Base-by-base conservation (phyloP, 2,329 filamentous ascomycete genomes). In the Colletotrichum destructivum region DNA sequence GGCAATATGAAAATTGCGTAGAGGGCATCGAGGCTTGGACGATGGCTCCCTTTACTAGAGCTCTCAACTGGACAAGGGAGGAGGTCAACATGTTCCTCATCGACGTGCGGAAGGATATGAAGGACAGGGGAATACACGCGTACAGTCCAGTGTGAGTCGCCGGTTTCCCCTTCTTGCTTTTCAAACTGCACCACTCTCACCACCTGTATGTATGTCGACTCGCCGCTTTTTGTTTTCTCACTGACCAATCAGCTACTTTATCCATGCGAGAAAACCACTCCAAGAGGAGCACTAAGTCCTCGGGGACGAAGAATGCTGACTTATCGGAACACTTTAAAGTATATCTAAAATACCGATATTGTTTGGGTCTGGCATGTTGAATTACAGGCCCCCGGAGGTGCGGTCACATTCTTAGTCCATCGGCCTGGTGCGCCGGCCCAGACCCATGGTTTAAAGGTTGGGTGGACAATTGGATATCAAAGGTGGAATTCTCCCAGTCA, bases 21-120 rank as follows among this genome's bases (percentile, higher is more conserved):
- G 71, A 71, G 1, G 77, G 74, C 1, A 62, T 80, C 1, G 79
- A 81, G 61, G 77, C 77, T 2, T 44, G 80, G 4, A 79, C 78
- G 1, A 69, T 80, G 62, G 78, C 76, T 0, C 74, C 77, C 13
- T 78, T 81, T 11, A 80, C 79, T 1, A 73, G 76, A 35, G 73
- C 75, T 2, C 56, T 76, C 3, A 72, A 74, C 3, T 80, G 79
- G 78, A 63, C 74, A 0, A 60, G 62, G 15, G 62, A 75, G 7
- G 76, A 79, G 69, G 70, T 77, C 2, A 46, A 76, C 15, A 68
- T 75, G 7, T 79, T 79, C 38, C 70, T 80, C 23, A 62, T 62
- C 1, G 44, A 73, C 3, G 72, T 79, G 0, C 64, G 78, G 13
- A 76, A 76, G 57, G 78, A 80, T 12, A 49, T 80, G 11, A 74